These are phyloP conservation scores for Globisporangium barbulae DNA, from an alignment of 352 stramenopile species.

Conservation along the genomic window DNA sequence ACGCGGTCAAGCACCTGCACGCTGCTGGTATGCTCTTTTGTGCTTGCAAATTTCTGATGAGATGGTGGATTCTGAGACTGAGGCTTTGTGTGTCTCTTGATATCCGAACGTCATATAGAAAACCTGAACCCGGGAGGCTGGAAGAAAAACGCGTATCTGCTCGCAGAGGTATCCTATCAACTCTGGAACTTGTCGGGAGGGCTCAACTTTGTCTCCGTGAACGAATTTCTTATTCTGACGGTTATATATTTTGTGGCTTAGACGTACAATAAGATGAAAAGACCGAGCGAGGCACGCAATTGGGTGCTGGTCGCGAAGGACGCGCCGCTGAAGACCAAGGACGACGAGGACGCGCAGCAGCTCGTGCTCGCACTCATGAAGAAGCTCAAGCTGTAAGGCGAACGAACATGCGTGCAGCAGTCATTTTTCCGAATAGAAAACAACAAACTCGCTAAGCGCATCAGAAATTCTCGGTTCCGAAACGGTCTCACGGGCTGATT, in stretches of 20 bases:
- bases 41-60: background rate
- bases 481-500: background rate
- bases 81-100: background rate
- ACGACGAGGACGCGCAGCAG: constrained; percentile 51
- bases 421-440: background rate
- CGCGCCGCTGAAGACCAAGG: constrained; percentile 54
- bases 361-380: constrained; percentile 42
- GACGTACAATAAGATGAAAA: constrained; percentile 71
- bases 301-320: constrained; percentile 50
- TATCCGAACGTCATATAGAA: constrained; percentile 28
- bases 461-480: background rate
- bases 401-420: too few relatives aligned
- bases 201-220: background rate
- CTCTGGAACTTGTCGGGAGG: background rate
- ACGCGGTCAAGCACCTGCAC: constrained; percentile 51
- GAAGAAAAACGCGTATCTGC: constrained; percentile 75
- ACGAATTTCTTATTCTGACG: background rate
- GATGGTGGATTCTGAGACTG: background rate
- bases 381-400: constrained; percentile 31
- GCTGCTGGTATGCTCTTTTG: constrained; percentile 33
- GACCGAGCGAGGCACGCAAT: constrained; percentile 30
- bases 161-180: constrained; percentile 36
- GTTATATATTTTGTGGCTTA: constrained; percentile 18
- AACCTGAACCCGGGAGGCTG: constrained; percentile 61
- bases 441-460: background rate